Evolutionary conservation across 352 stramenopile genomes (phyloP), one percentile per base, ranked within the genome.

Genomic region (Phytophthora idaei): DNA sequence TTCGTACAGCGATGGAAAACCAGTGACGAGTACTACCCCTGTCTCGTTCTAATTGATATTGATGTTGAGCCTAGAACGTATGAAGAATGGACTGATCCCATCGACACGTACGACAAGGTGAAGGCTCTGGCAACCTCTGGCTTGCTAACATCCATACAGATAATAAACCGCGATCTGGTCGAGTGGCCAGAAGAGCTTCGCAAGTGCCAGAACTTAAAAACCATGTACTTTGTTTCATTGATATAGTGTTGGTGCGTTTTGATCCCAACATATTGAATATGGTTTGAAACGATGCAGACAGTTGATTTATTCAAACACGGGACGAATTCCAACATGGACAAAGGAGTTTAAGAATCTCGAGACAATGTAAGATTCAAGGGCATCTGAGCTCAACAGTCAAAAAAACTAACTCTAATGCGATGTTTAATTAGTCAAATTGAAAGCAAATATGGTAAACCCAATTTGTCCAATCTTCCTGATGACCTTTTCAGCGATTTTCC

Each of bases 131-230:
- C 77, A 28, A 21, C 34, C 0, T 65, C 77, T 8, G 78, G 81
- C 5, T 77, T 27, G 61, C 87, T 9, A 61, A 61, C 6, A 67
- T 73, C 0, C 56, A 88, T 17, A 8, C 78, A 82, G 6, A 31
- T 88, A 12, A 77, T 82, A 34, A 87, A 88, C 27, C 65, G 68
- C 0, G 52, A 46, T 0, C 27, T 89, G 5, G 9, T 56, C 0
- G 46, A 60, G 11, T 56, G 57, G 34, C 78, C 81, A 3, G 44
- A 59, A 0, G 59, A 82, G 28, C 51, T 90, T 3, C 41, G 66
- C 4, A 41, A 46, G 0, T 87, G 81, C 28, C 46, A 10, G 1
- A 54, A 1, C 62, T 87, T 2, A 57, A 77, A 28, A 58, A 85
- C 47, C 45, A 69, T 90, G 78, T 87, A 73, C 36, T 68, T 73